Percentiles rank a stretch among this genome's conserved stretches.
Conservation (phyloP, 306 rosid genomes). For the Cucumis cinereus region DNA sequence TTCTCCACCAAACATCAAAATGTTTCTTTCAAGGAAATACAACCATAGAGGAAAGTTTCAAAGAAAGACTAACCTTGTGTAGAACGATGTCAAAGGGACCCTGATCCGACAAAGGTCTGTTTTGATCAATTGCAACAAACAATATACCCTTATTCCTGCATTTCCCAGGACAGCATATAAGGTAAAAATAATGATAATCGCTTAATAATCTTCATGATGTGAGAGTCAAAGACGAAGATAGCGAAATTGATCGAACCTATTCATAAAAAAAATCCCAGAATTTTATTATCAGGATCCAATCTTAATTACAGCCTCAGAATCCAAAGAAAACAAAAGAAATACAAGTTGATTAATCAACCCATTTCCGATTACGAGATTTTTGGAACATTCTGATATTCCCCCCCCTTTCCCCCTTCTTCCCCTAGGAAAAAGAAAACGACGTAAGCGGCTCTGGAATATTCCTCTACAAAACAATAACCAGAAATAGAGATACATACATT, state of each 20-base stretch:
- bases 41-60: background rate
- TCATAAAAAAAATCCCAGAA: background rate
- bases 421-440: slow-evolving; percentile 43
- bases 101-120: slow-evolving; percentile 61
- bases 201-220: background rate
- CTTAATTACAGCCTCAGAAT: background rate
- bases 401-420: slow-evolving; percentile 18
- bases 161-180: background rate
- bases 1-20: background rate
- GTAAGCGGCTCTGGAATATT: slow-evolving; percentile 7
- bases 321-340: background rate
- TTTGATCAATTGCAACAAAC: slow-evolving; percentile 74
- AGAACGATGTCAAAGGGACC: slow-evolving; percentile 83
- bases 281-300: background rate
- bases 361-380: background rate
- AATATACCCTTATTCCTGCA: slow-evolving; percentile 75
- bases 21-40: background rate
- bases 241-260: background rate
- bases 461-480: background rate
- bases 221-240: background rate
- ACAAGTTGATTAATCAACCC: background rate
- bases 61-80: slow-evolving; percentile 48
- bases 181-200: background rate
- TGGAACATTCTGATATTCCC: background rate
- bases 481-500: background rate